These are phyloP conservation scores for Gossypioides kirkii DNA, from an alignment of 345 rosid species.

Conservation along the genomic window DNA sequence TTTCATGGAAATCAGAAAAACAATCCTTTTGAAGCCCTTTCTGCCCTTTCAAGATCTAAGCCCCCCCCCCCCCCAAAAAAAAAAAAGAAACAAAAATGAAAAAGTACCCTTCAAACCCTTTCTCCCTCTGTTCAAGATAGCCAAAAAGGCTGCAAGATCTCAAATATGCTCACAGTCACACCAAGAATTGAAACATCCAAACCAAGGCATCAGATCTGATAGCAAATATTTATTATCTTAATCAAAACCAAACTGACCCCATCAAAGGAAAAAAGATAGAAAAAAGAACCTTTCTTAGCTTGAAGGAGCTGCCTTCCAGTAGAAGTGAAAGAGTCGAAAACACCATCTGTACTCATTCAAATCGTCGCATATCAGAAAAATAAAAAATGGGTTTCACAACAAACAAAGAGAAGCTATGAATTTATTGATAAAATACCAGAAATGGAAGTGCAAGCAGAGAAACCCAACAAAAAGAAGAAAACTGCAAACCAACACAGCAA, in stretches of 20 bases:
- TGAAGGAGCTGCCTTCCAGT: conserved; percentile 56
- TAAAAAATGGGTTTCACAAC: background rate
- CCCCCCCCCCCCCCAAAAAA: too few species aligned
- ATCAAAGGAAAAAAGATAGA: background rate
- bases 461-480: conserved; percentile 24
- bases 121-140: background rate
- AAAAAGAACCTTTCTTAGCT: conserved; percentile 50
- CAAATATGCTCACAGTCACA: background rate
- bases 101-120: background rate
- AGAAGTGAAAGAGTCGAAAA: conserved; percentile 36
- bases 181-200: background rate
- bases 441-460: conserved; percentile 35
- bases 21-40: background rate
- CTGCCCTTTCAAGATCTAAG: background rate
- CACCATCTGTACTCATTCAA: conserved; percentile 36
- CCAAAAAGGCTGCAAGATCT: background rate
- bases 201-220: conserved; percentile 10
- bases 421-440: conserved; percentile 28
- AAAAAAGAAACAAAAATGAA: too few species aligned
- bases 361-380: background rate
- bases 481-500: conserved; percentile 11
- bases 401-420: background rate
- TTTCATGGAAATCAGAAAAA: background rate
- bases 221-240: background rate
- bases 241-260: background rate